These are phyloP conservation scores for Linnemannia schmuckeri DNA, from an alignment of 192 early-diverging fungal species.

Conservation along the genomic window DNA sequence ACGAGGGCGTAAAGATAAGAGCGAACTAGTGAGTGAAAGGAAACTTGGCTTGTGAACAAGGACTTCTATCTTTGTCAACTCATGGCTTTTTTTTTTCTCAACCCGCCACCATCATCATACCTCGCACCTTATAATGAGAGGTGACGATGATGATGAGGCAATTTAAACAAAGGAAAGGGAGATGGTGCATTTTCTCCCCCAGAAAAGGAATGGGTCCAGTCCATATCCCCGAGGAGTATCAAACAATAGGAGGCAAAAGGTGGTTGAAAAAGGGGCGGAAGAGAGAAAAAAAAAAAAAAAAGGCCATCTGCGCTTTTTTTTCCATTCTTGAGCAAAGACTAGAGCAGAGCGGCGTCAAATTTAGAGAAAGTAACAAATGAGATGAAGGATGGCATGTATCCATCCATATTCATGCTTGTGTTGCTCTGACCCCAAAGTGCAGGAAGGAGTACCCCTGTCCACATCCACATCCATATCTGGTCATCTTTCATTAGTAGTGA, in stretches of 20 bases:
- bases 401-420: not conserved
- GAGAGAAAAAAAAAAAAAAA: not conserved
- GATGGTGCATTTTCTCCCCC: not conserved
- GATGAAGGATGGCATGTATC: not conserved
- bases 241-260: not conserved
- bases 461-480: too few relatives aligned
- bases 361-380: not conserved
- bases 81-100: not conserved
- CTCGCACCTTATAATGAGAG: not conserved
- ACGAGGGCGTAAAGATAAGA: not conserved
- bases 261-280: too few relatives aligned
- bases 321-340: not conserved
- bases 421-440: too few relatives aligned
- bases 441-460: too few relatives aligned
- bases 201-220: not conserved
- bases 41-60: not conserved
- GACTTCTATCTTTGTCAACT: conserved; percentile 3
- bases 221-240: not conserved
- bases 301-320: conserved; percentile 9
- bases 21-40: not conserved
- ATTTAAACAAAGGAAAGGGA: too few relatives aligned
- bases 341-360: not conserved
- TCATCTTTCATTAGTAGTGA: too few relatives aligned
- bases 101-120: not conserved
- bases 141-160: too few relatives aligned